phyloP scores from a whole-genome alignment of 352 stramenopile species.

The Phytophthora hybrid region DNA sequence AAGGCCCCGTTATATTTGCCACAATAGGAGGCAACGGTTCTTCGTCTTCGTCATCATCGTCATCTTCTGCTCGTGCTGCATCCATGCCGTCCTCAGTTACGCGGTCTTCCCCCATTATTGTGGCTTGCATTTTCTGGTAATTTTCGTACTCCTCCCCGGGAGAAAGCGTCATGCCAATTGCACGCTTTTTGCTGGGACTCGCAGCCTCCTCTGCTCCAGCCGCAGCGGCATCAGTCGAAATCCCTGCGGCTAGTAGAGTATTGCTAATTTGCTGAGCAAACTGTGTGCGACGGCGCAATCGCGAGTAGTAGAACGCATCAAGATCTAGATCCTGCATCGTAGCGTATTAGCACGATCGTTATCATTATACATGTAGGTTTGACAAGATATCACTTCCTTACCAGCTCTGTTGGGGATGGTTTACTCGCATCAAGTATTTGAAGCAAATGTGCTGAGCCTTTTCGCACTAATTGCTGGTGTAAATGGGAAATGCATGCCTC shows the following conservation, averaged over 20 bases:
- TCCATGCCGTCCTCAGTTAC: constrained; percentile 40
- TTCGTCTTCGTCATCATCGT: constrained; percentile 27
- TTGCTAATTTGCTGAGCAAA: constrained; percentile 62
- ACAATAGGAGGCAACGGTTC: not conserved
- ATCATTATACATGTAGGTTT: not conserved
- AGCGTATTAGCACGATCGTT: not conserved
- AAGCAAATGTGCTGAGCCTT: constrained; percentile 28
- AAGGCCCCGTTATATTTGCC: not conserved
- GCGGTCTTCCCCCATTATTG: constrained; percentile 33
- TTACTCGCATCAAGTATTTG: constrained; percentile 35
- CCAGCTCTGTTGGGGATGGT: constrained; percentile 25
- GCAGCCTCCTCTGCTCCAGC: constrained; percentile 27
- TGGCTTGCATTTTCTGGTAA: constrained; percentile 65
- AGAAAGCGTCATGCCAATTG: constrained; percentile 73
- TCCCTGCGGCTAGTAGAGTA: constrained; percentile 44
- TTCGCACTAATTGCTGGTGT: constrained; percentile 35
- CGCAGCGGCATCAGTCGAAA: constrained; percentile 34
- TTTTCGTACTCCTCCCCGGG: constrained; percentile 78
- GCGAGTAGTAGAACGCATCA: constrained; percentile 64
- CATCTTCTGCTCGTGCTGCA: constrained; percentile 28
- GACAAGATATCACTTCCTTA: constrained; percentile 10
- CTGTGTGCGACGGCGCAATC: constrained; percentile 59
- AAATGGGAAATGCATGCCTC: not conserved
- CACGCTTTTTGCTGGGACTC: constrained; percentile 49
- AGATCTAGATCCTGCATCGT: constrained; percentile 61